A percentile compares a stretch with the other conserved stretches of the same genome.
Conservation (phyloP, 768 basidiomycete species). For the Russula sp. region DNA sequence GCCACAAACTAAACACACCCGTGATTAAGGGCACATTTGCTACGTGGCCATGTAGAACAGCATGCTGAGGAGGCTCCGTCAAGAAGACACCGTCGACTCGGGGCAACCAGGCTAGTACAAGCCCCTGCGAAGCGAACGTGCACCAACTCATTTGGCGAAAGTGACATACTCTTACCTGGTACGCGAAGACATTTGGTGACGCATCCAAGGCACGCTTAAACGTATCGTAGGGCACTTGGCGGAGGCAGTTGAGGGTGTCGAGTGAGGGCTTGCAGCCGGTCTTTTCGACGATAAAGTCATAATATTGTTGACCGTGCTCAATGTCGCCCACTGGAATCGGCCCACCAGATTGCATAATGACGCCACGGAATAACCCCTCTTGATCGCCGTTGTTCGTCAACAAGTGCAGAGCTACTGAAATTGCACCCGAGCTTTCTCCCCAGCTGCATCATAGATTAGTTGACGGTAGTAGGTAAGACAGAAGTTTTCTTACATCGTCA, state of each 20-base stretch:
- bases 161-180: slow-evolving; percentile 25
- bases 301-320: slow-evolving; percentile 30
- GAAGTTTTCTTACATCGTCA: slow-evolving; percentile 41
- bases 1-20: slow-evolving; percentile 11
- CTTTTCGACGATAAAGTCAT: slow-evolving; percentile 34
- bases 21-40: slow-evolving; percentile 23
- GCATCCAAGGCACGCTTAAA: slow-evolving; percentile 30
- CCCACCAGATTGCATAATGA: slow-evolving; percentile 41
- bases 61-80: slow-evolving; percentile 20
- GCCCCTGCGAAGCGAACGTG: slow-evolving; percentile 16
- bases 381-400: slow-evolving; percentile 34
- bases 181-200: slow-evolving; percentile 29
- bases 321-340: too few relatives aligned
- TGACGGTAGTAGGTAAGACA: not conserved
- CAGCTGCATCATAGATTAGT: slow-evolving; percentile 27
- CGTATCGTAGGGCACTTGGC: slow-evolving; percentile 29
- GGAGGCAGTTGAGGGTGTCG: slow-evolving; percentile 40
- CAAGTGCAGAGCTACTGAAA: slow-evolving; percentile 39
- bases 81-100: slow-evolving; percentile 26
- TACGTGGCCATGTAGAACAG: slow-evolving; percentile 21
- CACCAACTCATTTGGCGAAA: not conserved
- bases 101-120: slow-evolving; percentile 25
- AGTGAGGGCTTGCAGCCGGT: slow-evolving; percentile 31
- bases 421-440: slow-evolving; percentile 51
- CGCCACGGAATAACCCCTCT: slow-evolving; percentile 36